Evolutionary conservation across 2,329 filamentous ascomycete genomes (phyloP), one percentile per base, ranked within the genome.

Genomic region (Phaeosphaeriaceae sp.): DNA sequence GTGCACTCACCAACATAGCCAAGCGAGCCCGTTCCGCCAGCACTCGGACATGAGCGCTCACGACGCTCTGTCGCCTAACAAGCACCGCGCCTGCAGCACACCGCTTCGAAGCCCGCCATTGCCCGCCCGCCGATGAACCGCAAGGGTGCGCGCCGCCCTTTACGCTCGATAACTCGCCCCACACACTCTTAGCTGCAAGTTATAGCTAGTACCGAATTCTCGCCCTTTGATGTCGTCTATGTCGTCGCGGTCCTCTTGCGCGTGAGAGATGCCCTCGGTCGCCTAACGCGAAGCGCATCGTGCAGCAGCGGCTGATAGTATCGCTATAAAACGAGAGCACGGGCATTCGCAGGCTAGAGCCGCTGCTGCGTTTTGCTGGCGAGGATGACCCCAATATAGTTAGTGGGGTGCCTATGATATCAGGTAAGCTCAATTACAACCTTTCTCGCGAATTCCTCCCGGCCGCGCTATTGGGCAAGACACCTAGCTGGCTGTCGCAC

Each of bases 261-360:
- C 15, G 42, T 23, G 29, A 35, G 46, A 47, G 29, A 49, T 47
- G 42, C 6, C 46, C 46, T 26, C 46, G 38, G 16, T 50, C 46
- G 35, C 51, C 51, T n/a, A 50, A 50, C 30, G 43, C 46, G 28
- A 21, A 28, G 13, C 46, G 43, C 38, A 36, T 54, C 21, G 50
- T 52, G 23, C 45, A 46, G 33, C 50, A 48, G 26, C 50, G 50
- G 20, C 50, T 48, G 17, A 34, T 35, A 2, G 50, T 45, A 3
- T 52, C 46, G 45, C 50, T 48, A 8, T 41, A 48, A n/a, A 51
- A 51, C 26, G 42, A 50, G 48, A 46, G 42, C 48, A 50, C 42
- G 3, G 37, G 48, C 37, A 50, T 50, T 17, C 42, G 42, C 30
- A 34, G 23, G n/a, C 37, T 50, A 3, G 42, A 50, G 48, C 42